Evolutionary conservation across 768 basidiomycete species (phyloP), one percentile per base, ranked within the genome.

Genomic region (Amanita pseudoporphyria): DNA sequence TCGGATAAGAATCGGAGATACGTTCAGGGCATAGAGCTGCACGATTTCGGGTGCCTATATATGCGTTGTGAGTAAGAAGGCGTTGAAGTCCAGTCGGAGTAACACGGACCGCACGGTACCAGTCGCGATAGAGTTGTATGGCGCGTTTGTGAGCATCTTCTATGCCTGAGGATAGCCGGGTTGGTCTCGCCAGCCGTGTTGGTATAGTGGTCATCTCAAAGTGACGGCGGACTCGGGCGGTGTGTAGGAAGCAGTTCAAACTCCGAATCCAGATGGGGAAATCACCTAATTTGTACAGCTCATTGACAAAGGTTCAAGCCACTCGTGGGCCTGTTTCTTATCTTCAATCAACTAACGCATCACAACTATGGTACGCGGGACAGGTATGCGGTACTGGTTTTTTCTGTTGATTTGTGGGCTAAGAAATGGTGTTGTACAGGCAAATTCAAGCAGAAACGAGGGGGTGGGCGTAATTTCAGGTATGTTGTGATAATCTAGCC

Each of bases 1-100:
- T 10, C 96, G 81, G 55, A 98, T 70, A 47, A 80, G 76, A 16
- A 82, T 73, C 2, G 89, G 82, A 0, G 92, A 83, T 41, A 86
- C 71, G 66, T 82, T 84, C 47, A 98, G 72, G 0, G 85, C 81
- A 67, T 97, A 96, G 41, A 94, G 67, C 14, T 77, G 55, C 54
- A 84, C 77, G 58, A 98, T 84, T 65, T 94, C 89, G 6, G 95
- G 95, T n/a, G 92, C 92, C 87, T 98, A 58, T 9, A 18, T 45
- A 10, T 18, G 4, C 10, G 44, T 16, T n/a, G 16, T 35, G 31
- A 45, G 31, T 9, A 32, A 24, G 6, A n/a, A n/a, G n/a, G n/a
- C n/a, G n/a, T n/a, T n/a, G n/a, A n/a, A n/a, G n/a, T n/a, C n/a
- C n/a, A 49, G 18, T 14, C 39, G 39, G 43, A 35, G 19, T 35